Percentiles rank a stretch among this genome's conserved stretches.
These are phyloP conservation scores for Phyllosticta citribraziliensis DNA, from an alignment of 2,329 filamentous ascomycete genomes.

Conservation along the genomic window DNA sequence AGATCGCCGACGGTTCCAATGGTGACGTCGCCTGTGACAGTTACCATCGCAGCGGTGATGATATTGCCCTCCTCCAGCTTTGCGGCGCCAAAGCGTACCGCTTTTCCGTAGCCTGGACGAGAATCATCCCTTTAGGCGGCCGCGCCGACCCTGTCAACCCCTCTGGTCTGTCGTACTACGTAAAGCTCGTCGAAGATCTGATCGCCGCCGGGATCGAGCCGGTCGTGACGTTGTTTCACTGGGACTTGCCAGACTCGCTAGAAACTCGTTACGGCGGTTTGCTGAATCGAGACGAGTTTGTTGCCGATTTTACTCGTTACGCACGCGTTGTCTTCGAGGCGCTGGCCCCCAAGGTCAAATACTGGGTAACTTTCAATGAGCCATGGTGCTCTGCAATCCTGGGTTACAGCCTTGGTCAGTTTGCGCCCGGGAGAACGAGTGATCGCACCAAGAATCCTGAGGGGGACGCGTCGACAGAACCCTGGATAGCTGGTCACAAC, in stretches of 20 bases:
- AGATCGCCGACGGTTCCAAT: conserved; percentile 68
- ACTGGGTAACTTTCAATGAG: conserved; percentile 89
- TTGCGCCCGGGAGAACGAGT: conserved; percentile 74
- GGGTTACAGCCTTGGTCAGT: conserved; percentile 67
- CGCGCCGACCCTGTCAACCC: conserved; percentile 38
- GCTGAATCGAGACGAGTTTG: conserved; percentile 72
- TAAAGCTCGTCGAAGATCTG: conserved; percentile 29
- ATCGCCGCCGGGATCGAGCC: conserved; percentile 27
- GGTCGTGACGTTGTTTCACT: conserved; percentile 32
- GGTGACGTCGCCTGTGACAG: conserved; percentile 78
- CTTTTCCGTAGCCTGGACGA: conserved; percentile 29
- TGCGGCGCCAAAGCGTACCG: conserved; percentile 54
- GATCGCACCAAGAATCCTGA: conserved; percentile 60
- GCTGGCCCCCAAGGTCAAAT: conserved; percentile 63
- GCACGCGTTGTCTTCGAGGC: conserved; percentile 66
- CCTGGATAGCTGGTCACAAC: conserved; percentile 75
- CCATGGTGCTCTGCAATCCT: conserved; percentile 77
- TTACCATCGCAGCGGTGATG: conserved; percentile 68
- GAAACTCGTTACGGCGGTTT: conserved; percentile 74
- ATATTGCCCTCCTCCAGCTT: conserved; percentile 67
- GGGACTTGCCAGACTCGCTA: conserved; percentile 49
- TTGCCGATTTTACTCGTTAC: conserved; percentile 70
- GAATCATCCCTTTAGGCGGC: conserved; percentile 44
- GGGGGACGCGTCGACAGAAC: conserved; percentile 67
- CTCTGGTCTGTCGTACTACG: conserved; percentile 28